Percentiles rank a stretch among this genome's conserved stretches.
These are phyloP conservation scores for Sinapis alba DNA, from an alignment of 441 rosid species.

Conservation along the genomic window DNA sequence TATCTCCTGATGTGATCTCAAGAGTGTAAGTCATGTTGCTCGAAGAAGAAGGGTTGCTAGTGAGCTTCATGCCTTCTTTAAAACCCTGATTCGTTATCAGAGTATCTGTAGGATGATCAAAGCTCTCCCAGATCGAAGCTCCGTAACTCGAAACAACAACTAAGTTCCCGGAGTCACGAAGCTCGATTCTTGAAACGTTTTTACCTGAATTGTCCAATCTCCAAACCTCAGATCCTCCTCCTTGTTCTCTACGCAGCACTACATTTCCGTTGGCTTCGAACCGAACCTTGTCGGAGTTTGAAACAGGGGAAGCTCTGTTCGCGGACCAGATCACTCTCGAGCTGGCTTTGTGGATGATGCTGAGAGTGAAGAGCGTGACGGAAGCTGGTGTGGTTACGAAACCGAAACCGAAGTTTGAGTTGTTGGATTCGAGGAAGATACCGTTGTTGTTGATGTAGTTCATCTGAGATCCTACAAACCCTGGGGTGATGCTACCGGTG, in stretches of 20 bases:
- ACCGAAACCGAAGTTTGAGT: slow-evolving; percentile 66
- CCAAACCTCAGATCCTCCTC: slow-evolving; percentile 58
- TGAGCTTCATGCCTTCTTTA: slow-evolving; percentile 71
- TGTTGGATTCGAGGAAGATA: slow-evolving; percentile 67
- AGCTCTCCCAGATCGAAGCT: slow-evolving; percentile 76
- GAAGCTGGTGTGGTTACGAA: slow-evolving; percentile 49
- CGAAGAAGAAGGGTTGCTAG: slow-evolving; percentile 48
- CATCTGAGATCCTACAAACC: slow-evolving; percentile 73
- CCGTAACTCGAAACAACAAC: slow-evolving; percentile 56
- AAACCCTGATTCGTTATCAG: slow-evolving; percentile 66
- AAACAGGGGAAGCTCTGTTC: slow-evolving; percentile 68
- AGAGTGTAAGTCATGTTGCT: slow-evolving; percentile 65
- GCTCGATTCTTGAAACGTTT: slow-evolving; percentile 65
- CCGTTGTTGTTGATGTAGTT: slow-evolving; percentile 64
- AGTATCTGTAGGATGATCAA: slow-evolving; percentile 80
- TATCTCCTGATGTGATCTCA: slow-evolving; percentile 72
- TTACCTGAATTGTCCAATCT: slow-evolving; percentile 49
- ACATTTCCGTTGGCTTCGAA: slow-evolving; percentile 64
- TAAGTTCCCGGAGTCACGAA: slow-evolving; percentile 83
- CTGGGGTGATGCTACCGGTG: slow-evolving; percentile 51
- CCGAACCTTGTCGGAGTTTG: slow-evolving; percentile 59
- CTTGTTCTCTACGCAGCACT: slow-evolving; percentile 54
- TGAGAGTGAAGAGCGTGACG: slow-evolving; percentile 56
- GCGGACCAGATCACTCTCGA: slow-evolving; percentile 69
- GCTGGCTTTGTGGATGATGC: slow-evolving; percentile 51